Base-by-base conservation (phyloP, 2,329 filamentous ascomycete genomes). In the Bisporella sp. region DNA sequence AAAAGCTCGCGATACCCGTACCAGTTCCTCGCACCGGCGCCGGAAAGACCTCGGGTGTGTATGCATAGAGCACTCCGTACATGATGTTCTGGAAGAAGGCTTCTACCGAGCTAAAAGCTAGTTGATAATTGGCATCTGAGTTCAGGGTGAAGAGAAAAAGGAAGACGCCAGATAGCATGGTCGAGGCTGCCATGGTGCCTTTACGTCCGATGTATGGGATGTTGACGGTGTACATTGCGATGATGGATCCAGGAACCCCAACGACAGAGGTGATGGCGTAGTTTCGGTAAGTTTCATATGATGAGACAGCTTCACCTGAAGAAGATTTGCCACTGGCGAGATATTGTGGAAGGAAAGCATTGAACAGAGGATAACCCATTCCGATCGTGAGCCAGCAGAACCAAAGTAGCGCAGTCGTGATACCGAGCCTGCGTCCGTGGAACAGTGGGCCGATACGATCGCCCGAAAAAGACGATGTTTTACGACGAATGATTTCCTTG, bases 271-370 rank as follows among this genome's bases (percentile, higher is more conserved):
- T 89, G 65, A 95, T 90, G 65, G 84, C 84, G 66, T 90, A 92
- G 73, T 89, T 89, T 54, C 86, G 83, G 71, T 93, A 95, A 0
- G 81, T 79, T 28, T 71, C 70, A 42, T 63, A 53, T 53, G 66
- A 64, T 4, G 73, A 72, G 49, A 76, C 60, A 32, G 55, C 59
- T 33, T 60, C 57, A 13, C 63, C 59, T 12, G 55, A 48, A 7
- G 64, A 49, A 6, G 59, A 62, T 8, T 71, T 71, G 30, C 79
- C 76, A 50, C 81, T 77, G 29, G 82, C 79, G 52, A 95, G 79
- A 63, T 93, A 93, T 59, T 93, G 87, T 0, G 89, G 89, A n/a
- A 95, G 75, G 69, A 95, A 95, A 47, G 87, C 85, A 67, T 93
- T 93, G 77, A 92, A 95, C 1, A 95, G 78, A 1, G 88, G 89